phyloP scores from a whole-genome alignment of 768 basidiomycete genomes.

The Amanita subjunquillea region DNA sequence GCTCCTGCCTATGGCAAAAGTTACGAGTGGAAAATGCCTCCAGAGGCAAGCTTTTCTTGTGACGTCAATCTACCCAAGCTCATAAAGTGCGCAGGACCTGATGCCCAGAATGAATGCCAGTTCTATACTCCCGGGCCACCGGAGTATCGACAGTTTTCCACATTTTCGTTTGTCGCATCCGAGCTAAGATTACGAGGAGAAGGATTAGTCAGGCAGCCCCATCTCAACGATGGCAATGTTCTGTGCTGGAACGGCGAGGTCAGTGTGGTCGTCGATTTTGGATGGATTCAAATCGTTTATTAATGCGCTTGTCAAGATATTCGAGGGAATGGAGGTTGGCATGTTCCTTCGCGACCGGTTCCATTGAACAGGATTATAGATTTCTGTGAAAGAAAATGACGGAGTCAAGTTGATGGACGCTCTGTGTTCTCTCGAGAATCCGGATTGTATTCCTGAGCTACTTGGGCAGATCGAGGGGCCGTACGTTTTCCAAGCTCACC shows the following conservation, averaged over 20 bases:
- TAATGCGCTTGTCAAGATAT: slow-evolving; percentile 30
- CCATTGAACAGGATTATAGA: slow-evolving; percentile 24
- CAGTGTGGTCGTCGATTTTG: not conserved
- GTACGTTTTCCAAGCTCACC: slow-evolving; percentile 32
- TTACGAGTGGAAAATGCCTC: slow-evolving; percentile 41
- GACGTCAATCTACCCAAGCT: not conserved
- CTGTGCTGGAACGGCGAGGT: slow-evolving; percentile 89
- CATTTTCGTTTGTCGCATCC: slow-evolving; percentile 47
- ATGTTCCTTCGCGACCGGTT: not conserved
- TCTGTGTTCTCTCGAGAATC: slow-evolving; percentile 18
- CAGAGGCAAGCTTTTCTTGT: slow-evolving; percentile 35
- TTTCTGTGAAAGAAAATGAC: slow-evolving; percentile 59
- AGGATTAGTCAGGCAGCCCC: slow-evolving; percentile 56
- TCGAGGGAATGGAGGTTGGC: slow-evolving; percentile 69
- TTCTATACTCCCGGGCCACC: not conserved
- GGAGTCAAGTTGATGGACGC: slow-evolving; percentile 40
- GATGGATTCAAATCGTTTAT: not conserved
- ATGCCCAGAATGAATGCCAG: slow-evolving; percentile 31
- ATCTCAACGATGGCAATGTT: slow-evolving; percentile 42
- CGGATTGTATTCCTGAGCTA: slow-evolving; percentile 35
- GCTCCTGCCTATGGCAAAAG: slow-evolving; percentile 13
- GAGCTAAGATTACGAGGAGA: slow-evolving; percentile 67
- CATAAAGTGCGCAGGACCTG: slow-evolving; percentile 42
- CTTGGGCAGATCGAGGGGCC: slow-evolving; percentile 71
- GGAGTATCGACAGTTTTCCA: not conserved